Conservation (phyloP, 2,329 filamentous ascomycete species). For the Alternaria triticina region DNA sequence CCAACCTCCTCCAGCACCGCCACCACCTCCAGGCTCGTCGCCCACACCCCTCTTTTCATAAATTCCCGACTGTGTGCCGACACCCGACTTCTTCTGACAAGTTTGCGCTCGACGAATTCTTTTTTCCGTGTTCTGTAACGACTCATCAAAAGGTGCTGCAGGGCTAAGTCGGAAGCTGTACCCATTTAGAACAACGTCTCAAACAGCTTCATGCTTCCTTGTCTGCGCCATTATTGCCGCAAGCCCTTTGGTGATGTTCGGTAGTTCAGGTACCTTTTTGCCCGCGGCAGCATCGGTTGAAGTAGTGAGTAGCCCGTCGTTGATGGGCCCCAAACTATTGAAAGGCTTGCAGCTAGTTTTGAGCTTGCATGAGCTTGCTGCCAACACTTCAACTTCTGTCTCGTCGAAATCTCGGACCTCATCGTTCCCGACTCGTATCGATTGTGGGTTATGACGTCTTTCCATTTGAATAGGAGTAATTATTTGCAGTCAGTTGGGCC, state of each 20-base stretch:
- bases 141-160: slow-evolving; percentile 36
- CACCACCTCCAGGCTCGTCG: background rate
- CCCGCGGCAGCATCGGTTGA: background rate
- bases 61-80: slow-evolving; percentile 33
- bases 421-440: background rate
- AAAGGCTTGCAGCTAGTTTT: background rate
- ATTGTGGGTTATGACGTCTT: background rate
- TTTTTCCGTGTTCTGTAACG: slow-evolving; percentile 28
- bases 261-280: background rate
- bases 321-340: background rate
- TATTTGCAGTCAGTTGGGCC: background rate
- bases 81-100: slow-evolving; percentile 27
- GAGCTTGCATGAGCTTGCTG: background rate
- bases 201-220: background rate
- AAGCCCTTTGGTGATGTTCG: background rate
- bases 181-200: background rate
- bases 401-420: background rate
- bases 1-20: background rate
- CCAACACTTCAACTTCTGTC: background rate
- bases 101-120: slow-evolving; percentile 31
- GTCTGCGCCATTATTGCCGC: background rate
- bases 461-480: background rate
- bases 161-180: background rate
- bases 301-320: background rate
- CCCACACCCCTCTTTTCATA: background rate